Conservation (phyloP, 2,329 filamentous ascomycete genomes). For the Botrytis cinerea region DNA sequence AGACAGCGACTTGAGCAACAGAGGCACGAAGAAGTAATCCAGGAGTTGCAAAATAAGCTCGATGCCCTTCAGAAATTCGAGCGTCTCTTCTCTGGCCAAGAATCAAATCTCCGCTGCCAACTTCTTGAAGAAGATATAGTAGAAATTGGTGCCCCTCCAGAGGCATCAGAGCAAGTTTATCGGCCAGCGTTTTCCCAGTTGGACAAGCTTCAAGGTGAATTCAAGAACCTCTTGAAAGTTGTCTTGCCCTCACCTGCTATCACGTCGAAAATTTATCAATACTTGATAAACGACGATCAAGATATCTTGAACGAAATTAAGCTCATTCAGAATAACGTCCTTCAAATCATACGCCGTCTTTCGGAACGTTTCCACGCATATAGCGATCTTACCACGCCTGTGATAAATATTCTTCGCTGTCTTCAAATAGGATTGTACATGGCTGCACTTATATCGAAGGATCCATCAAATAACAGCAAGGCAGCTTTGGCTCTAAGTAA, state of each 20-base stretch:
- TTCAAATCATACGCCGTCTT: constrained; percentile 70
- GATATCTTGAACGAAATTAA: constrained; percentile 46
- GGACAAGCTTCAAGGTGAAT: constrained; percentile 75
- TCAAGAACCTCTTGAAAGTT: constrained; percentile 69
- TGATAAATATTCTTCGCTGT: constrained; percentile 77
- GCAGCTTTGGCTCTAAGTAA: constrained; percentile 43
- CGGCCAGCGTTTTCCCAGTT: constrained; percentile 70
- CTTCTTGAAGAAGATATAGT: constrained; percentile 63
- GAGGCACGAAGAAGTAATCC: constrained; percentile 57
- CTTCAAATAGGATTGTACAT: constrained; percentile 75
- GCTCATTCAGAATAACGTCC: constrained; percentile 57
- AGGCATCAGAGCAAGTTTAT: constrained; percentile 65
- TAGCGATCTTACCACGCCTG: constrained; percentile 78
- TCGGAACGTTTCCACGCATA: constrained; percentile 73
- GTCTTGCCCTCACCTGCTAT: constrained; percentile 34
- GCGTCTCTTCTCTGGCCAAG: constrained; percentile 64
- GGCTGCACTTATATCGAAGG: constrained; percentile 41
- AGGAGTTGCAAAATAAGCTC: constrained; percentile 58
- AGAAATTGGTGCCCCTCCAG: constrained; percentile 66
- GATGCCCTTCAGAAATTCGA: constrained; percentile 67
- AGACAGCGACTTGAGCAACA: constrained; percentile 65
- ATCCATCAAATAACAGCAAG: constrained; percentile 24
- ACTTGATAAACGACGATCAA: constrained; percentile 42
- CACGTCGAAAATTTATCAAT: constrained; percentile 26
- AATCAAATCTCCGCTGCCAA: constrained; percentile 65